A percentile compares a stretch with the other conserved stretches of the same genome.
These are phyloP conservation scores for Fusarium staphyleae DNA, from an alignment of 2,329 filamentous ascomycete species.

Conservation along the genomic window DNA sequence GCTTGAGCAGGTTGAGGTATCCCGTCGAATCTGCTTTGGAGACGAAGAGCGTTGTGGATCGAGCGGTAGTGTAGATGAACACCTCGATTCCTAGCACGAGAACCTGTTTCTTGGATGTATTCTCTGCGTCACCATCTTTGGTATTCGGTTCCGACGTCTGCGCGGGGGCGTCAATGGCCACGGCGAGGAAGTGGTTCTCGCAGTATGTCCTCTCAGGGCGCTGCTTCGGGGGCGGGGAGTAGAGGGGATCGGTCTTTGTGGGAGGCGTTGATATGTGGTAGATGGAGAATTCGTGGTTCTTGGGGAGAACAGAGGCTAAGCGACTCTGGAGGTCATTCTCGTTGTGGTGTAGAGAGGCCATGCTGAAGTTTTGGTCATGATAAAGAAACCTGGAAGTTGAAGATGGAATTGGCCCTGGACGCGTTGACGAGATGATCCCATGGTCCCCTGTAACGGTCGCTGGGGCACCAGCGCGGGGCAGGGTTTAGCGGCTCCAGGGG, in stretches of 20 bases:
- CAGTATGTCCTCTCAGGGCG: constrained; percentile 80
- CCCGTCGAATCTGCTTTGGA: constrained; percentile 98
- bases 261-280: constrained; percentile 91
- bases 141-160: constrained; percentile 25
- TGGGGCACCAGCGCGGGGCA: constrained; percentile 21
- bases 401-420: constrained; percentile 7
- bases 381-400: not conserved
- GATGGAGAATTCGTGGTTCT: constrained; percentile 67
- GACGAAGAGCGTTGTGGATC: constrained; percentile 87
- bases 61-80: constrained; percentile 82
- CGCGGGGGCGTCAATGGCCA: constrained; percentile 53
- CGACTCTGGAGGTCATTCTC: constrained; percentile 23
- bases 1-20: constrained; percentile 72
- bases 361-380: constrained; percentile 14
- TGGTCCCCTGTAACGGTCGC: constrained; percentile 17
- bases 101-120: constrained; percentile 54
- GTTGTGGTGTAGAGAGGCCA: constrained; percentile 8
- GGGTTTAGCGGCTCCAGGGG: constrained; percentile 4
- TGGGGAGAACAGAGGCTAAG: constrained; percentile 61
- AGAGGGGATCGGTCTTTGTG: constrained; percentile 76
- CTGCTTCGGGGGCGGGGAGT: constrained; percentile 75
- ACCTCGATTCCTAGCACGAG: constrained; percentile 87
- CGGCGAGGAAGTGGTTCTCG: constrained; percentile 78
- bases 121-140: constrained; percentile 38
- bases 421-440: not conserved